phyloP scores from a whole-genome alignment of 2,329 filamentous ascomycete species.

The Colletotrichum liaoningense region DNA sequence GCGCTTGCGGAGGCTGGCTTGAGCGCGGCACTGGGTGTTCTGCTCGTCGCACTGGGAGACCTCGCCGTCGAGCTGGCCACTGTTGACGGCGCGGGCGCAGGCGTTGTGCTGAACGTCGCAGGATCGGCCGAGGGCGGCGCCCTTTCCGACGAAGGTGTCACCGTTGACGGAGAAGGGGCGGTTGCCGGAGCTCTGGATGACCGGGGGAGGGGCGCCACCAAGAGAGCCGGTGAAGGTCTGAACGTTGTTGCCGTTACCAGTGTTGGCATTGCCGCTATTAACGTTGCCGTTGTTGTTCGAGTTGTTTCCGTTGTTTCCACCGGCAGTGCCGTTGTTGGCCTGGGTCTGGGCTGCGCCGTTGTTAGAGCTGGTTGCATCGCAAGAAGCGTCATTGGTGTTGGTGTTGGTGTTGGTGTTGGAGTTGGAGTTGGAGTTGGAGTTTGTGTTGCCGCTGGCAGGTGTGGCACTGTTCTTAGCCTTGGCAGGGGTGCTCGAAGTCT shows the following conservation, averaged over 20 bases:
- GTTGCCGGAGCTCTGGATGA: constrained; percentile 48
- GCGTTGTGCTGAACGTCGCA: constrained; percentile 63
- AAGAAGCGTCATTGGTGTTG: constrained; percentile 7
- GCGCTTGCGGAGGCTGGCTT: constrained; percentile 38
- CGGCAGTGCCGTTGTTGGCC: constrained; percentile 6
- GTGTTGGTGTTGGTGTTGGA: not conserved
- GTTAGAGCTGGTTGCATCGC: constrained; percentile 4
- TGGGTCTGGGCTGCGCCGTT: constrained; percentile 1
- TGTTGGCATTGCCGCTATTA: constrained; percentile 33
- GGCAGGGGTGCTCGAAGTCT: constrained; percentile 1
- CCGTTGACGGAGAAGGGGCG: constrained; percentile 65
- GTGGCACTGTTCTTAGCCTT: not conserved
- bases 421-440: not conserved
- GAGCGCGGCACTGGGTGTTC: constrained; percentile 50
- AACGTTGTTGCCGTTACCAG: constrained; percentile 47
- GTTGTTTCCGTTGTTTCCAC: constrained; percentile 25
- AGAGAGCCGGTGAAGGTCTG: constrained; percentile 58
- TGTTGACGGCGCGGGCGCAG: constrained; percentile 61
- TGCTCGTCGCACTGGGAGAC: constrained; percentile 57
- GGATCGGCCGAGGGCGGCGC: constrained; percentile 58
- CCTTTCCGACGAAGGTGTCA: constrained; percentile 62
- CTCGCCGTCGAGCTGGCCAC: constrained; percentile 49
- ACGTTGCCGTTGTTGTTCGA: constrained; percentile 24
- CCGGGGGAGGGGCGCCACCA: constrained; percentile 55
- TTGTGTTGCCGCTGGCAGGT: not conserved